phyloP scores from a whole-genome alignment of 805 yeast genomes.

The Pichia cabralensis region DNA sequence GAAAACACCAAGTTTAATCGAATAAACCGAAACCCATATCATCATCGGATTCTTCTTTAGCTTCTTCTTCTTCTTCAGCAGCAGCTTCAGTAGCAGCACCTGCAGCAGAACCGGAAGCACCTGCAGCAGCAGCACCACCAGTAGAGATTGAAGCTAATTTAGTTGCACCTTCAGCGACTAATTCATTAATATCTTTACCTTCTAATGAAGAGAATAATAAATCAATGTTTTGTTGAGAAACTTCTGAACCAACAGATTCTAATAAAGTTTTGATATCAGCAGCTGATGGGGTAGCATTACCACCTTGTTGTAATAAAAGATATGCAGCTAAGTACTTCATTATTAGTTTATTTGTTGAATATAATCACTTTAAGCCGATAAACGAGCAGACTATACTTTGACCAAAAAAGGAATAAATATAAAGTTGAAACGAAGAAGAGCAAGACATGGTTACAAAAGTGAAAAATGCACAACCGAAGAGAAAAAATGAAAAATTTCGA shows the following conservation, averaged over 20 bases:
- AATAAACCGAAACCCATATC: slow-evolving; percentile 61
- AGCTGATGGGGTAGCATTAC: slow-evolving; percentile 89
- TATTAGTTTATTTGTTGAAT: slow-evolving; percentile 45
- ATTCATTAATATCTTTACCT: slow-evolving; percentile 85
- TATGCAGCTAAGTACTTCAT: slow-evolving; percentile 99
- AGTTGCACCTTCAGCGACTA: slow-evolving; percentile 89
- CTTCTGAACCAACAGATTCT: slow-evolving; percentile 93
- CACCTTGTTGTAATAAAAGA: slow-evolving; percentile 96
- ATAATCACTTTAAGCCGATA: slow-evolving; percentile 68
- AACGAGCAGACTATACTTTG: slow-evolving; percentile 75
- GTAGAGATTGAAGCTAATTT: slow-evolving; percentile 97
- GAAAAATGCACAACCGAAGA: no score
- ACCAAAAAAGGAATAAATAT: slow-evolving; percentile 8
- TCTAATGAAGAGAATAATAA: slow-evolving; percentile 75
- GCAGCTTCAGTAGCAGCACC: slow-evolving; percentile 67
- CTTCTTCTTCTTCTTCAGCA: slow-evolving; percentile 56
- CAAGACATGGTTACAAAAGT: not conserved
- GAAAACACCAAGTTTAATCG: slow-evolving; percentile 20
- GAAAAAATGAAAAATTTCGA: not conserved
- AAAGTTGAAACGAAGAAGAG: not conserved
- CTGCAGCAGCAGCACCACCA: slow-evolving; percentile 91
- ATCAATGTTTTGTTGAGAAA: slow-evolving; percentile 79
- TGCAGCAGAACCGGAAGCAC: slow-evolving; percentile 62
- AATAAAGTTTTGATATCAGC: slow-evolving; percentile 81
- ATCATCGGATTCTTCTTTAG: slow-evolving; percentile 51